These are phyloP conservation scores for Thamnidium elegans DNA, from an alignment of 192 early-diverging fungal species.

Conservation along the genomic window DNA sequence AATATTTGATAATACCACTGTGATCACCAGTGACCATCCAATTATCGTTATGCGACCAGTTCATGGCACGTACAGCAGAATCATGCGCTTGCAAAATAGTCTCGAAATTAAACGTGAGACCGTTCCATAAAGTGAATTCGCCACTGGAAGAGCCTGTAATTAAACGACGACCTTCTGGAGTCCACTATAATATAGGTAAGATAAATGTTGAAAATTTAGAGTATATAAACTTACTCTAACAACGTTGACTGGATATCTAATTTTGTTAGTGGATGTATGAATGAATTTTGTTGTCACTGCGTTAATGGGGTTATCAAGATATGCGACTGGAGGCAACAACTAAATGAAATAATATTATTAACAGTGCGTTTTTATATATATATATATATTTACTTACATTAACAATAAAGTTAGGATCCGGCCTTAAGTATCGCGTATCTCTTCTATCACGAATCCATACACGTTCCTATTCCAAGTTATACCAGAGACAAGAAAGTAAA, in stretches of 20 bases:
- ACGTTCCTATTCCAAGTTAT: conserved; percentile 40
- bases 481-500: too few relatives aligned
- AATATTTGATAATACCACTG: conserved; percentile 93
- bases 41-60: conserved; percentile 93
- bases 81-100: conserved; percentile 96
- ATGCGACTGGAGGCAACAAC: conserved; percentile 69
- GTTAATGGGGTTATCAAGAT: conserved; percentile 64
- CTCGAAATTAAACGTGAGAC: conserved; percentile 97
- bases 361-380: background rate
- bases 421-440: conserved; percentile 58
- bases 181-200: conserved; percentile 63
- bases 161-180: conserved; percentile 90
- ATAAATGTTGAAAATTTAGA: background rate
- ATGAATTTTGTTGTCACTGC: conserved; percentile 84
- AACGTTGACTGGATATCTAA: conserved; percentile 87
- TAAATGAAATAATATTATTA: conserved; percentile 17
- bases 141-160: conserved; percentile 92
- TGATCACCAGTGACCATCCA: conserved; percentile 96
- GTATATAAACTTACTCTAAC: conserved; percentile 61
- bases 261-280: conserved; percentile 93
- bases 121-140: conserved; percentile 97
- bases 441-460: conserved; percentile 50
- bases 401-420: conserved; percentile 71
- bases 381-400: conserved; percentile 67
- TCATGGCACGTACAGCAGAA: conserved; percentile 90